Conservation (phyloP, 139 green algal species). For the Desmodesmus armatus region DNA sequence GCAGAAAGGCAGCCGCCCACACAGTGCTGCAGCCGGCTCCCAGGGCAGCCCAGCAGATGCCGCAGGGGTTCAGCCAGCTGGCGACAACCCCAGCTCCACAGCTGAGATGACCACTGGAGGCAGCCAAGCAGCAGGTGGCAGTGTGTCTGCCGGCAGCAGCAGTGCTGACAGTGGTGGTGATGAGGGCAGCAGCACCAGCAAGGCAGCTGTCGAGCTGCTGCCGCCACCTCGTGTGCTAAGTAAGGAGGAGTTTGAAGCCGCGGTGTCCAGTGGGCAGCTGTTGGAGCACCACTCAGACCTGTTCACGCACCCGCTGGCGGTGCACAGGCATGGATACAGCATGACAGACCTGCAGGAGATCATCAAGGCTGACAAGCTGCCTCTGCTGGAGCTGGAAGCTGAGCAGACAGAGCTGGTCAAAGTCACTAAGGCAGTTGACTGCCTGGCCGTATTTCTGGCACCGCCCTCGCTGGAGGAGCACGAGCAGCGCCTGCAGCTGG, state of each 20-base stretch:
- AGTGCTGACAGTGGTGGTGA: background rate
- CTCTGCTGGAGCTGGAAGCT: constrained; percentile 71
- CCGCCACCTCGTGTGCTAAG: constrained; percentile 1
- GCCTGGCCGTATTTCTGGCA: constrained; percentile 74
- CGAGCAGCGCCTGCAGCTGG: constrained; percentile 52
- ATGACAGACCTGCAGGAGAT: constrained; percentile 37
- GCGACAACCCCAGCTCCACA: background rate
- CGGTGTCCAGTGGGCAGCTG: constrained; percentile 42
- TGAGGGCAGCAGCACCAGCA: background rate
- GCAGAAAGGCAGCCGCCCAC: constrained; percentile 2
- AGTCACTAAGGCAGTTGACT: constrained; percentile 62
- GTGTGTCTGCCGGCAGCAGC: background rate
- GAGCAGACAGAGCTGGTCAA: constrained; percentile 59
- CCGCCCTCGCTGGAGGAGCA: constrained; percentile 61
- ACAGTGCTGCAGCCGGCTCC: background rate
- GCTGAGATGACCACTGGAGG: background rate
- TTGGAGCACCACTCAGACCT: constrained; percentile 64
- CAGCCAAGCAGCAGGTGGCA: background rate
- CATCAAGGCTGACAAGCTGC: constrained; percentile 60
- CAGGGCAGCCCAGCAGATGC: background rate
- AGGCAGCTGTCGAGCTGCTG: background rate
- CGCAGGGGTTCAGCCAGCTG: background rate
- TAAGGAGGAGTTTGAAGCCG: constrained; percentile 52
- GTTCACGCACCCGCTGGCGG: constrained; percentile 60
- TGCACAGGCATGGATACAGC: constrained; percentile 55